Evolutionary conservation across 345 rosid genomes (phyloP).

Genomic region (Eucalyptus marginata): DNA sequence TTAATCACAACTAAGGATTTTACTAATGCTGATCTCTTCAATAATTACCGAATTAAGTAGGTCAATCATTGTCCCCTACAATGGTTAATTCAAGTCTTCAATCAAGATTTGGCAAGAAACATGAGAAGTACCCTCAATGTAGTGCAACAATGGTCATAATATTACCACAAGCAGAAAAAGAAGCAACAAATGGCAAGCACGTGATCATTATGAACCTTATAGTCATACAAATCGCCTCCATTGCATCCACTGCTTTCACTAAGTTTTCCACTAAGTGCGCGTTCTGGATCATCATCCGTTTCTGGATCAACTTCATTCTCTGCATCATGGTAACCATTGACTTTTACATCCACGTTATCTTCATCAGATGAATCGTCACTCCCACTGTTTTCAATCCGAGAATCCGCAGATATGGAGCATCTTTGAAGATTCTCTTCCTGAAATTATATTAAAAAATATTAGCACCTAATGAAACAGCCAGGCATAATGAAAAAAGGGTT

Average conservation of each 20-base stretch:
- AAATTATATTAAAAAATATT: not conserved
- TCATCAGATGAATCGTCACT: constrained; percentile 90
- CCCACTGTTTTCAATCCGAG: constrained; percentile 78
- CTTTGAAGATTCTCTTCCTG: constrained; percentile 95
- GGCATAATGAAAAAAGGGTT: not conserved
- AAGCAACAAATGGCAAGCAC: constrained; percentile 13
- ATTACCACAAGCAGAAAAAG: not conserved
- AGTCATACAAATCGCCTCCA: constrained; percentile 80
- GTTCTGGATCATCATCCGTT: constrained; percentile 69
- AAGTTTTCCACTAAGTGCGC: constrained; percentile 75
- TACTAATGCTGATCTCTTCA: not conserved
- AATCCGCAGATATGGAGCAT: constrained; percentile 90
- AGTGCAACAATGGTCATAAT: not conserved
- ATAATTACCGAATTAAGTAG: not conserved
- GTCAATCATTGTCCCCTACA: not conserved
- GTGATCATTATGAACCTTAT: constrained; percentile 43
- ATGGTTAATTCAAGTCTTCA: not conserved
- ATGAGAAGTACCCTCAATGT: not conserved
- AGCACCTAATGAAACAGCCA: not conserved
- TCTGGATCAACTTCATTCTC: constrained; percentile 84
- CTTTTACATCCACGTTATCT: constrained; percentile 64
- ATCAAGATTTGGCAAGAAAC: not conserved
- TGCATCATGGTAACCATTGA: constrained; percentile 74
- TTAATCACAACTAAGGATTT: not conserved
- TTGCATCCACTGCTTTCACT: constrained; percentile 88